Evolutionary conservation across 192 early-diverging fungal species (phyloP).

Genomic region (Pilobolus umbonatus): DNA sequence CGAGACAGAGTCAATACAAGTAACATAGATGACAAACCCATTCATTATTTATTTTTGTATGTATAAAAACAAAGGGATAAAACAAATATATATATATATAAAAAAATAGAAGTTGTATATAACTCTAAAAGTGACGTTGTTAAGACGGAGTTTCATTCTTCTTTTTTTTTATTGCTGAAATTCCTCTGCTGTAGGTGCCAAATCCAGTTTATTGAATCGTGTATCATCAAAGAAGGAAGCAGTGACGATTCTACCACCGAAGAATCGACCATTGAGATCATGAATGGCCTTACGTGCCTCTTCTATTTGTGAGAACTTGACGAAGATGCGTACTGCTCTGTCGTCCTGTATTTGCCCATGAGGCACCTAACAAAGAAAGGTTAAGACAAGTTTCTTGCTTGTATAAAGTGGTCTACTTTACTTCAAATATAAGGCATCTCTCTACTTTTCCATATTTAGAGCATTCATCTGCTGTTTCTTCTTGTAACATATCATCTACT

Average conservation of each 20-base stretch:
- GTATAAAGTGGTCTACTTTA: no score
- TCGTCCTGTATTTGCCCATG: constrained; percentile 49
- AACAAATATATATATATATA: neutral
- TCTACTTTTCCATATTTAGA: constrained; percentile 72
- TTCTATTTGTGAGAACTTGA: constrained; percentile 52
- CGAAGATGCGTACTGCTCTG: constrained; percentile 76
- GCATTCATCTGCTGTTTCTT: constrained; percentile 77
- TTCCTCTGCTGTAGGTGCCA: constrained; percentile 44
- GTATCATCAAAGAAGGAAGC: constrained; percentile 58
- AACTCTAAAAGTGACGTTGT: neutral
- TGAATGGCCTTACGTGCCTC: constrained; percentile 48
- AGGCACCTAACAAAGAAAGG: no score
- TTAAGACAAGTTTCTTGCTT: no score
- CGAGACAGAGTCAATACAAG: neutral
- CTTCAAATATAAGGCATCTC: constrained; percentile 62
- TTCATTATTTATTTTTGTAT: neutral
- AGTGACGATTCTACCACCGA: constrained; percentile 64
- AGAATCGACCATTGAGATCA: constrained; percentile 70
- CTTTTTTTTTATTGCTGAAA: neutral
- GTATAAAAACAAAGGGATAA: neutral
- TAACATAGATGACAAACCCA: neutral
- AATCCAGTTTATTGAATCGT: constrained; percentile 52
- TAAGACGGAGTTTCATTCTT: neutral
- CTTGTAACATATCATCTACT: constrained; percentile 67
- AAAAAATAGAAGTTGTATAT: neutral